A percentile compares a stretch with the other conserved stretches of the same genome.
Evolutionary conservation across 2,329 filamentous ascomycete species (phyloP).

Genomic region (Aspergillus sojae): DNA sequence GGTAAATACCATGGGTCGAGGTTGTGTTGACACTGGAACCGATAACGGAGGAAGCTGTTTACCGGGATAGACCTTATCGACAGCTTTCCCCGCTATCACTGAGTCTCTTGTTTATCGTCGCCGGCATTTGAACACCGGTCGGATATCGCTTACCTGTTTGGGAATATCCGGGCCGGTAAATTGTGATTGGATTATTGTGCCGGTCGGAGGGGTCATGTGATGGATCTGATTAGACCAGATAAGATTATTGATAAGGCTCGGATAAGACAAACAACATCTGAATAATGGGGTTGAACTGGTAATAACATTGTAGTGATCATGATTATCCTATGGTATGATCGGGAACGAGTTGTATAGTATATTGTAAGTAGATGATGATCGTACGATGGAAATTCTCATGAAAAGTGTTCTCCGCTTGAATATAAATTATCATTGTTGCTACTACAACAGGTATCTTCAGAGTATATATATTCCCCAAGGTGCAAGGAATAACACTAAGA

Average conservation of each 20-base stretch:
- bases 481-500: no score
- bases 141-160: neutral
- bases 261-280: neutral
- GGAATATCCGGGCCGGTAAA: neutral
- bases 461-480: no score
- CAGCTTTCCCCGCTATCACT: neutral
- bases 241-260: neutral
- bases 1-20: neutral
- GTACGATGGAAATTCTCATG: neutral
- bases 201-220: neutral
- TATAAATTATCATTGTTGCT: neutral
- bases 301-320: no score
- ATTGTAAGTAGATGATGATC: neutral
- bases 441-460: no score
- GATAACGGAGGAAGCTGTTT: neutral
- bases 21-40: neutral
- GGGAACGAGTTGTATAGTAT: no score
- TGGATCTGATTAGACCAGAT: neutral
- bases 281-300: no score
- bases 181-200: neutral
- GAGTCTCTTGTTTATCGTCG: neutral
- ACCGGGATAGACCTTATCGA: neutral
- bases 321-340: neutral
- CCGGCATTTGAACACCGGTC: neutral
- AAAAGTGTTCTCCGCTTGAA: fast-evolving